Evolutionary conservation across 2,329 filamentous ascomycete species (phyloP).

Genomic region (Sphaceloma murrayae): DNA sequence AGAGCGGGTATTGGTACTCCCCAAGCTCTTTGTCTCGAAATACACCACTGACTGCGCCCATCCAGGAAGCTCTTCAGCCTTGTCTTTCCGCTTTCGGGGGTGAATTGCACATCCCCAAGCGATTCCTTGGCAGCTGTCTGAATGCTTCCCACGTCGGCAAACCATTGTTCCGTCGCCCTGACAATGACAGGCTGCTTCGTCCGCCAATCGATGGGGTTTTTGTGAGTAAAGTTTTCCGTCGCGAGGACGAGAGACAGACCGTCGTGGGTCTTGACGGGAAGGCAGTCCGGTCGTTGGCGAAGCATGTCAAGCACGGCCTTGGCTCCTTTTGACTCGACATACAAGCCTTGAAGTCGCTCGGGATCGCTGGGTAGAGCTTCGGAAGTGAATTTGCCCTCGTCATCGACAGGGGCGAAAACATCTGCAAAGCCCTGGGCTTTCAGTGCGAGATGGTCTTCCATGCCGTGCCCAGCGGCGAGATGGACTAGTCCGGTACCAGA

Average conservation of each 20-base stretch:
- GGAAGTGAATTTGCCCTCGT: conserved; percentile 68
- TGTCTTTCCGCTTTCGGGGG: conserved; percentile 63
- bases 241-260: conserved; percentile 47
- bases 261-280: conserved; percentile 11
- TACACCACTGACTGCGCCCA: conserved; percentile 91
- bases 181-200: conserved; percentile 89
- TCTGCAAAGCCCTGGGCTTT: conserved; percentile 54
- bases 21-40: conserved; percentile 91
- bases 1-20: conserved; percentile 91
- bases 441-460: conserved; percentile 89
- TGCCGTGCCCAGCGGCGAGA: conserved; percentile 85
- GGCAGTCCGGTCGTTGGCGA: conserved; percentile 28
- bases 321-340: conserved; percentile 62
- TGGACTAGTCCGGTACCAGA: conserved; percentile 97
- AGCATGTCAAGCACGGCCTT: conserved; percentile 61
- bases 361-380: conserved; percentile 67
- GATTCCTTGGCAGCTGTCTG: conserved; percentile 63
- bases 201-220: conserved; percentile 97
- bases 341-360: conserved; percentile 56
- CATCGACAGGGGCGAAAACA: conserved; percentile 73
- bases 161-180: conserved; percentile 93
- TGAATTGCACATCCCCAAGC: conserved; percentile 63
- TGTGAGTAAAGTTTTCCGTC: conserved; percentile 67
- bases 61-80: conserved; percentile 78
- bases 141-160: conserved; percentile 80